Evolutionary conservation across 2,329 filamentous ascomycete species (phyloP).

Genomic region (Fusarium circinatum): DNA sequence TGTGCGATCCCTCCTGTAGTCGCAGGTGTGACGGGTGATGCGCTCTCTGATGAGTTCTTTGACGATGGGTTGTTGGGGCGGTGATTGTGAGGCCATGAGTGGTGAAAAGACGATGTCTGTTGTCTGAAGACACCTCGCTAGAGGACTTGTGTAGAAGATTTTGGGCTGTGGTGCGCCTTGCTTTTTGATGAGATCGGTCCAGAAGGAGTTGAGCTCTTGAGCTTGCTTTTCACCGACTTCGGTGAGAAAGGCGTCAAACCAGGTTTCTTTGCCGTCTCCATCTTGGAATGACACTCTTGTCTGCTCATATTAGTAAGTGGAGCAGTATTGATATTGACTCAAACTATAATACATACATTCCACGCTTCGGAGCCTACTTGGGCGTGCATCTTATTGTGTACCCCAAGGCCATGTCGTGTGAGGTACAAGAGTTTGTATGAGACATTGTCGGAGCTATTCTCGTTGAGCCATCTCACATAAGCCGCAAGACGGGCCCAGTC

Average conservation of each 20-base stretch:
- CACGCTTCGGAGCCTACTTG: constrained; percentile 66
- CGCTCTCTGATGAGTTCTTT: constrained; percentile 70
- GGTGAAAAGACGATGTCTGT: constrained; percentile 61
- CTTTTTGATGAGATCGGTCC: constrained; percentile 55
- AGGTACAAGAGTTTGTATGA: constrained; percentile 65
- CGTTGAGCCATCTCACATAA: constrained; percentile 60
- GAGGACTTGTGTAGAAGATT: constrained; percentile 66
- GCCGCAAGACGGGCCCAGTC: constrained; percentile 64
- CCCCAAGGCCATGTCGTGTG: constrained; percentile 67
- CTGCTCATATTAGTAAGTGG: constrained; percentile 26
- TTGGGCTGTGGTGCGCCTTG: constrained; percentile 63
- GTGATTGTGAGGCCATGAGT: constrained; percentile 50
- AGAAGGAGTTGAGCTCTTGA: constrained; percentile 60
- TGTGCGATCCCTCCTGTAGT: constrained; percentile 60
- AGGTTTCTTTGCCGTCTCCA: constrained; percentile 51
- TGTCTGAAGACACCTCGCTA: constrained; percentile 68
- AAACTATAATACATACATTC: constrained; percentile 53
- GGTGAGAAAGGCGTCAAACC: constrained; percentile 62
- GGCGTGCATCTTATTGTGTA: constrained; percentile 60
- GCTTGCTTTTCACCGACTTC: constrained; percentile 64
- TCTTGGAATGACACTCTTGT: constrained; percentile 52
- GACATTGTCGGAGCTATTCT: constrained; percentile 52
- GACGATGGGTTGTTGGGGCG: constrained; percentile 60
- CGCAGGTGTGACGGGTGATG: constrained; percentile 70
- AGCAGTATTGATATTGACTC: fast-evolving